These are phyloP conservation scores for Peziza echinospora DNA, from an alignment of 495 filamentous ascomycete species.

Conservation along the genomic window DNA sequence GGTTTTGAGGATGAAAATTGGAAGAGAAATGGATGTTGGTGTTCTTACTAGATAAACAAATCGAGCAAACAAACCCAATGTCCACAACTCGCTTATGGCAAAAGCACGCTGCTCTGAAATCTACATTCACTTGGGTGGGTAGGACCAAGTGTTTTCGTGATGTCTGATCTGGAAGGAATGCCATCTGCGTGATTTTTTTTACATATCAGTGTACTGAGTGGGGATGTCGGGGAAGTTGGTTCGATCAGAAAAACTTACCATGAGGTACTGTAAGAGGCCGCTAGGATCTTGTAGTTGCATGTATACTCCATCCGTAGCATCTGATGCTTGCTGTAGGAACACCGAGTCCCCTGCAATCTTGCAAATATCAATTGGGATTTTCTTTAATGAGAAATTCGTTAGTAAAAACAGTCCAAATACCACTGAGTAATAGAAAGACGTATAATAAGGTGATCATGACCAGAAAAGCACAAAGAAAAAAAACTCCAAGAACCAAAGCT, in stretches of 20 bases:
- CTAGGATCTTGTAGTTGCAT: conserved; percentile 43
- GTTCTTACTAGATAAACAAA: conserved; percentile 73
- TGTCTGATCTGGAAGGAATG: conserved; percentile 58
- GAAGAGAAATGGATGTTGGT: too few relatives aligned
- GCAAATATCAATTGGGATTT: conserved; percentile 75
- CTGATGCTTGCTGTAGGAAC: conserved; percentile 85
- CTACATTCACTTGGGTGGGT: conserved; percentile 67
- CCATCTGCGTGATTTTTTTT: conserved; percentile 35
- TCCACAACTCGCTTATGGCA: conserved; percentile 83
- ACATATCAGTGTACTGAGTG: not conserved
- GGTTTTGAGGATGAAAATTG: not conserved
- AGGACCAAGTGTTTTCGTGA: conserved; percentile 43
- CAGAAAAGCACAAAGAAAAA: too few relatives aligned
- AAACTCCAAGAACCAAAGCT: not conserved
- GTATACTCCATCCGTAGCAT: conserved; percentile 76
- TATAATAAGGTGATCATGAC: too few relatives aligned
- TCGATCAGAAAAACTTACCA: conserved; percentile 25
- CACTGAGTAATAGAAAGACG: too few relatives aligned
- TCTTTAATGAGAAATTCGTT: too few relatives aligned
- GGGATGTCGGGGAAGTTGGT: not conserved
- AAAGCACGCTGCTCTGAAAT: conserved; percentile 93
- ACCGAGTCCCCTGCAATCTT: conserved; percentile 67
- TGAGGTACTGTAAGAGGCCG: conserved; percentile 71
- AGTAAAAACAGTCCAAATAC: not conserved
- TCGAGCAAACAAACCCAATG: conserved; percentile 82